A percentile compares a stretch with the other conserved stretches of the same genome.
phyloP scores from a whole-genome alignment of 2,329 filamentous ascomycete species.

The Neospermospora avenae region DNA sequence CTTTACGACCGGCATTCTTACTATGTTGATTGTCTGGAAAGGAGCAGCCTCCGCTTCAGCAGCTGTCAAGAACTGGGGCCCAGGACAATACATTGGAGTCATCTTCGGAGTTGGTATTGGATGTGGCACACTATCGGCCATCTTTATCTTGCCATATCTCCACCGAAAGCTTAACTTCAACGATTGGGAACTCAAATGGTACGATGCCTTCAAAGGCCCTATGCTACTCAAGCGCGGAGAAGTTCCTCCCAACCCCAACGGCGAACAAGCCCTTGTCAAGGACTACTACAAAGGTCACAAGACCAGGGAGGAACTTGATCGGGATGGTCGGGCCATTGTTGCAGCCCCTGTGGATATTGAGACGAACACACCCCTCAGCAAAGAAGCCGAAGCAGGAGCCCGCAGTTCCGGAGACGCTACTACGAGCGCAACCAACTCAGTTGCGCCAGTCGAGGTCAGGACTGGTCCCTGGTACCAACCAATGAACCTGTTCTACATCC shows the following conservation, averaged over 20 bases:
- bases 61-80: constrained; percentile 36
- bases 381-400: not conserved
- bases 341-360: not conserved
- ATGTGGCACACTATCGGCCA: constrained; percentile 37
- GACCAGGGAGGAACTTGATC: constrained; percentile 35
- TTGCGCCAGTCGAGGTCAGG: not conserved
- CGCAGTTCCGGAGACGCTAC: not conserved
- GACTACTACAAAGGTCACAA: constrained; percentile 42
- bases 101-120: constrained; percentile 40
- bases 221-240: constrained; percentile 39
- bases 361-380: not conserved
- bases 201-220: constrained; percentile 42
- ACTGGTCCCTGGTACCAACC: not conserved
- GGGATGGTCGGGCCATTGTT: not conserved
- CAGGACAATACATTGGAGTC: constrained; percentile 39
- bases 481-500: not conserved
- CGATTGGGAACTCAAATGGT: constrained; percentile 43
- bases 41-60: constrained; percentile 37
- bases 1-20: constrained; percentile 40
- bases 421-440: not conserved
- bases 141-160: constrained; percentile 48
- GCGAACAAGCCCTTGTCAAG: constrained; percentile 32
- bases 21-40: constrained; percentile 40
- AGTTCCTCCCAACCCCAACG: constrained; percentile 35
- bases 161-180: constrained; percentile 42